Evolutionary conservation across 2,329 filamentous ascomycete genomes (phyloP).

Genomic region (Fusarium sterilihyphosum): DNA sequence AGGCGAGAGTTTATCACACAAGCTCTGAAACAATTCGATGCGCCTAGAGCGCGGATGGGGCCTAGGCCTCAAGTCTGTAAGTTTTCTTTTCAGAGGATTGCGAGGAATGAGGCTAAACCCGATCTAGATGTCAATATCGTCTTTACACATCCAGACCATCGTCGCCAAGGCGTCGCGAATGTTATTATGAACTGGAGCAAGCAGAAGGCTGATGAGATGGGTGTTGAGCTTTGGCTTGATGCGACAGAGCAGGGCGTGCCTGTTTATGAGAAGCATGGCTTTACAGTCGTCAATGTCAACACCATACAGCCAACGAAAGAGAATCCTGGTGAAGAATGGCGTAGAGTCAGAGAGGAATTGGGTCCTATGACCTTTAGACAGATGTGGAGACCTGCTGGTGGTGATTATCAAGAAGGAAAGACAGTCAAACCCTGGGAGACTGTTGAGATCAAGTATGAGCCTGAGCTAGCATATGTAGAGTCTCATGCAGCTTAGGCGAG

Average conservation of each 20-base stretch:
- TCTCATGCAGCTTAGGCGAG: background rate
- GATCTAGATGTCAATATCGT: constrained; percentile 33
- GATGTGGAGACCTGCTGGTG: constrained; percentile 38
- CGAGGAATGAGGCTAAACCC: background rate
- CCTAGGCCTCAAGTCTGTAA: constrained; percentile 36
- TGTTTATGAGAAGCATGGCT: constrained; percentile 38
- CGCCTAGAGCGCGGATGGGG: constrained; percentile 28
- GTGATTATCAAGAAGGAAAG: constrained; percentile 25
- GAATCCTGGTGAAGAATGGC: constrained; percentile 23
- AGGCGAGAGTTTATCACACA: constrained; percentile 26
- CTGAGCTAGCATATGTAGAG: background rate
- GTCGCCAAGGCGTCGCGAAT: constrained; percentile 34
- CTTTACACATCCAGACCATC: constrained; percentile 36
- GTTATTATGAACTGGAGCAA: constrained; percentile 37
- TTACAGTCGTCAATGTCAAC: constrained; percentile 28
- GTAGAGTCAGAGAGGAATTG: constrained; percentile 20
- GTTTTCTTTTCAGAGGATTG: background rate
- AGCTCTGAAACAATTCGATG: constrained; percentile 30
- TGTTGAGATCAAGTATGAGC: background rate
- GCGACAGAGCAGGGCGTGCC: constrained; percentile 34
- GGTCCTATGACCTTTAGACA: constrained; percentile 30
- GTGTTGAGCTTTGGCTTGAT: constrained; percentile 39
- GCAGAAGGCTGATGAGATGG: constrained; percentile 39
- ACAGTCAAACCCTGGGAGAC: constrained; percentile 31
- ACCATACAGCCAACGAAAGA: constrained; percentile 9